Evolutionary conservation across 345 rosid species (phyloP).

Genomic region (Brassica carinata): DNA sequence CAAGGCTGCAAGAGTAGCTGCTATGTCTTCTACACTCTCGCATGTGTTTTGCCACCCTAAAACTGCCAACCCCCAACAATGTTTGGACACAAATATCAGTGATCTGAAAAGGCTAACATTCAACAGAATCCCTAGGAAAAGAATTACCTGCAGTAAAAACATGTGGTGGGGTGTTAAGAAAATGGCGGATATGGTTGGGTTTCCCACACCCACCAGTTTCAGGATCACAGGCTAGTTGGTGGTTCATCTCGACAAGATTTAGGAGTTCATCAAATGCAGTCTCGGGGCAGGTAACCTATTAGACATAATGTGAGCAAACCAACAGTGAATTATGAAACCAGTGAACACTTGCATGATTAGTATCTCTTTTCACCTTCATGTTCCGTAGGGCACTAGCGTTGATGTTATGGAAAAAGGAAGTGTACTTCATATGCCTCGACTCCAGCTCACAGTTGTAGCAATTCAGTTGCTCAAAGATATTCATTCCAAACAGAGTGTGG

Average conservation of each 20-base stretch:
- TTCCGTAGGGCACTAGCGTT: constrained; percentile 91
- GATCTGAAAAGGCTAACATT: constrained; percentile 15
- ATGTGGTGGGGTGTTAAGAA: constrained; percentile 73
- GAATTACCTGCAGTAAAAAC: constrained; percentile 79
- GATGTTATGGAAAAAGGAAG: constrained; percentile 88
- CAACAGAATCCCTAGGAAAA: constrained; percentile 15
- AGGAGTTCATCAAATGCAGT: constrained; percentile 78
- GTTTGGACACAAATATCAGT: constrained; percentile 10
- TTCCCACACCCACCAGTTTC: constrained; percentile 90
- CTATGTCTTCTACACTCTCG: constrained; percentile 79
- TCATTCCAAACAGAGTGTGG: constrained; percentile 92
- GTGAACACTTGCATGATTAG: constrained; percentile 12
- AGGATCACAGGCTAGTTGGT: constrained; percentile 87
- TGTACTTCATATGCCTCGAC: constrained; percentile 87
- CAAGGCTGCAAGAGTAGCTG: constrained; percentile 79
- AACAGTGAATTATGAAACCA: neutral
- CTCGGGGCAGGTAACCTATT: constrained; percentile 69
- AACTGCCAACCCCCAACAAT: constrained; percentile 55
- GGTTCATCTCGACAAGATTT: constrained; percentile 83
- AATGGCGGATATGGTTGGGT: constrained; percentile 75
- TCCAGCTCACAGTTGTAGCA: constrained; percentile 80
- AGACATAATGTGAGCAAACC: constrained; percentile 22
- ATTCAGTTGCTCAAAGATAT: constrained; percentile 76
- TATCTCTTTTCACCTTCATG: constrained; percentile 59
- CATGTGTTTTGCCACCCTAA: constrained; percentile 97